Percentiles rank a stretch among this genome's conserved stretches.
Conservation (phyloP, 2,329 filamentous ascomycete genomes). For the Cadophora malorum region DNA sequence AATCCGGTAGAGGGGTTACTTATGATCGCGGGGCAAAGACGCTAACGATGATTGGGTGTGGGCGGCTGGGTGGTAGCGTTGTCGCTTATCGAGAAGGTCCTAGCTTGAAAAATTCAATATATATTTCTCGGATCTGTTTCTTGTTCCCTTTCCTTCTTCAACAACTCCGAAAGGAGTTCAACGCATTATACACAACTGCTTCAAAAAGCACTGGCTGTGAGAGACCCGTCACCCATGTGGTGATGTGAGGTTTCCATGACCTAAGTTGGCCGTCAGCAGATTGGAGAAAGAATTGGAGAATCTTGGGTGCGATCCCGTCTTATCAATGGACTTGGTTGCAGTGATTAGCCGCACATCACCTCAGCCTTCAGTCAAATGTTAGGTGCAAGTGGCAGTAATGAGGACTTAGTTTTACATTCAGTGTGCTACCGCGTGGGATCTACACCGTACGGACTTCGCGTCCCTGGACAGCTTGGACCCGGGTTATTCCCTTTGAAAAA, state of each 20-base stretch:
- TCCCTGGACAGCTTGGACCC: not conserved
- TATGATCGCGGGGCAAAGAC: constrained; percentile 2
- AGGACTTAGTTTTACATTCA: not conserved
- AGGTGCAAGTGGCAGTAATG: not conserved
- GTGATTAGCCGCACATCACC: constrained; percentile 44
- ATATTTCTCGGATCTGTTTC: not conserved
- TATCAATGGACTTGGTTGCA: constrained; percentile 42
- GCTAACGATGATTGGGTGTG: not conserved
- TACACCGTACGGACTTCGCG: not conserved
- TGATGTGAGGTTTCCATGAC: constrained; percentile 44
- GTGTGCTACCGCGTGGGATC: not conserved
- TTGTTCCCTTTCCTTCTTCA: constrained; percentile 8
- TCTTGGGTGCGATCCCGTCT: constrained; percentile 45
- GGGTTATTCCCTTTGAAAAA: not conserved
- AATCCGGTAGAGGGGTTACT: not conserved
- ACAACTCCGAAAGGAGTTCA: constrained; percentile 22
- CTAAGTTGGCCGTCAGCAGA: constrained; percentile 43
- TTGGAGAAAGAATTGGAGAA: constrained; percentile 42
- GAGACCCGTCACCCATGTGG: constrained; percentile 41
- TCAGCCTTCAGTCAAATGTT: not conserved
- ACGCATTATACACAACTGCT: constrained; percentile 33
- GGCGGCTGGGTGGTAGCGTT: not conserved
- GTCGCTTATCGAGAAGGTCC: not conserved
- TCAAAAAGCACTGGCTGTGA: constrained; percentile 44
- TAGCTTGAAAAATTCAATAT: constrained; percentile 10